Evolutionary conservation across 2,329 filamentous ascomycete genomes (phyloP).

Genomic region (Nigrograna mackinnonii): DNA sequence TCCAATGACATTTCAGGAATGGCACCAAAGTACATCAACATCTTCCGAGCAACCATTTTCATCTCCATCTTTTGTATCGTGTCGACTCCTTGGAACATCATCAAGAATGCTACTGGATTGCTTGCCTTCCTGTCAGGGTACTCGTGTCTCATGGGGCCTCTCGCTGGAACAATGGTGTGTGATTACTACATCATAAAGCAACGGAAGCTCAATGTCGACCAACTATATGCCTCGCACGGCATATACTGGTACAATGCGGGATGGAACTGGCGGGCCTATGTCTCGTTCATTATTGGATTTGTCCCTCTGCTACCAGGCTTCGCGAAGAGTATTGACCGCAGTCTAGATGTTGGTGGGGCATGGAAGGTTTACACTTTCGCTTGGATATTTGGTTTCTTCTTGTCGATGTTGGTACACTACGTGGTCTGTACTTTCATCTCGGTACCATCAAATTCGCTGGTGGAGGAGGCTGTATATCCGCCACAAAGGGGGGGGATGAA

Average conservation of each 20-base stretch:
- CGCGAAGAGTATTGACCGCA: conserved; percentile 41
- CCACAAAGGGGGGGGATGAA: conserved; percentile 33
- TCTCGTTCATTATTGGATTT: conserved; percentile 33
- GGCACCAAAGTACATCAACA: conserved; percentile 40
- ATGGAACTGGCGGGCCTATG: conserved; percentile 39
- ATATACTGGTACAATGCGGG: conserved; percentile 39
- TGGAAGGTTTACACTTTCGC: conserved; percentile 49
- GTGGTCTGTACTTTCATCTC: conserved; percentile 45
- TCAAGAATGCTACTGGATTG: conserved; percentile 38
- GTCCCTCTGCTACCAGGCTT: conserved; percentile 42
- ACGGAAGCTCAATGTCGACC: conserved; percentile 35
- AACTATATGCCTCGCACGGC: conserved; percentile 33
- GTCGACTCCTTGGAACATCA: conserved; percentile 41
- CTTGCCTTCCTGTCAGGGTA: conserved; percentile 40
- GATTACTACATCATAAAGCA: conserved; percentile 42
- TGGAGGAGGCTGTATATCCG: conserved; percentile 43
- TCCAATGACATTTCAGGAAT: conserved; percentile 39
- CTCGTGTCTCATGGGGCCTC: conserved; percentile 40
- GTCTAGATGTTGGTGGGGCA: conserved; percentile 42
- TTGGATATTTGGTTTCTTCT: conserved; percentile 46
- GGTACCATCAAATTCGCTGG: conserved; percentile 32
- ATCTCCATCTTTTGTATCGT: conserved; percentile 39
- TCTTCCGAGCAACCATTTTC: conserved; percentile 37
- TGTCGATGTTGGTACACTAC: conserved; percentile 41
- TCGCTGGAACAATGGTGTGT: conserved; percentile 38